These are phyloP conservation scores for Macrophomina pseudophaseolina DNA, from an alignment of 2,329 filamentous ascomycete species.

Conservation along the genomic window DNA sequence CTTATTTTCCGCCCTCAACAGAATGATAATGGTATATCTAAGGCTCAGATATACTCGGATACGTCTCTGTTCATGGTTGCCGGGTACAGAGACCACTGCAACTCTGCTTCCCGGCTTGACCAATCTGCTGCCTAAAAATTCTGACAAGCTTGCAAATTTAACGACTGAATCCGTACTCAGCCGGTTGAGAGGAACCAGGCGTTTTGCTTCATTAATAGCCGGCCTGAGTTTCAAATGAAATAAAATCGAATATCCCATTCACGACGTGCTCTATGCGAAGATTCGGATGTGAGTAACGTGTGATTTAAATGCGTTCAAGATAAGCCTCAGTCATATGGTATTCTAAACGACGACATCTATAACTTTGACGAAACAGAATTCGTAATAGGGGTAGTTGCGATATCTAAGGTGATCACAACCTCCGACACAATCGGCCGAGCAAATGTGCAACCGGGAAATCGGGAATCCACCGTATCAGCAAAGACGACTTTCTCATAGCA, in stretches of 20 bases:
- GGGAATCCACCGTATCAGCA: constrained; percentile 23
- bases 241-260: constrained; percentile 22
- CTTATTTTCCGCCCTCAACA: constrained; percentile 33
- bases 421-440: too few species aligned
- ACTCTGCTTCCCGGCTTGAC: too few species aligned
- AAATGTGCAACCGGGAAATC: too few species aligned
- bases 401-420: too few species aligned
- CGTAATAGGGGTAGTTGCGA: background rate
- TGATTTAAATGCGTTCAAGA: constrained; percentile 28
- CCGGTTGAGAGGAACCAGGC: constrained; percentile 27
- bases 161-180: too few species aligned
- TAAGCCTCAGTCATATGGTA: constrained; percentile 13
- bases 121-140: too few species aligned
- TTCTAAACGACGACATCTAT: background rate
- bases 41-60: background rate
- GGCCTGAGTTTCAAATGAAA: constrained; percentile 29
- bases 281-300: constrained; percentile 22
- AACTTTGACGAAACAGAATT: background rate
- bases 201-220: constrained; percentile 26
- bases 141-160: too few species aligned
- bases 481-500: constrained; percentile 23
- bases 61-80: constrained; percentile 34
- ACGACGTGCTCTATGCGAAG: constrained; percentile 4
- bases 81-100: constrained; percentile 51
- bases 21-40: constrained; percentile 3